These are phyloP conservation scores for Acanthamoeba pearcei DNA, from an alignment of 208 protist species.

Conservation along the genomic window DNA sequence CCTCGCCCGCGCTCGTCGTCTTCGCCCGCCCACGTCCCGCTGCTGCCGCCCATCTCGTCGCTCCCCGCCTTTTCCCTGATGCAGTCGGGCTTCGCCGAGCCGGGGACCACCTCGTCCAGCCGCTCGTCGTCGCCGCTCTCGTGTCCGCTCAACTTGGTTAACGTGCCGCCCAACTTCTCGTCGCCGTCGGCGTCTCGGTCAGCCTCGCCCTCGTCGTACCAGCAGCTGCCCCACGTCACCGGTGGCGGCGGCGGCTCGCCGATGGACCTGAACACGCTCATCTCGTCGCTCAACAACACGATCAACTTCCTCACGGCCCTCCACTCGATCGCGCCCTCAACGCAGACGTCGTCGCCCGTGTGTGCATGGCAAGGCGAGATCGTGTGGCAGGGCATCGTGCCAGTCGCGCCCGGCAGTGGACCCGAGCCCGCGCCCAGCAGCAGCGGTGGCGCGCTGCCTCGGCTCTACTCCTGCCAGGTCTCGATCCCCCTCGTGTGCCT, in stretches of 20 bases:
- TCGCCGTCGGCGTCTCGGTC: background rate
- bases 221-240: no score
- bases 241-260: background rate
- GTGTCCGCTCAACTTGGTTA: background rate
- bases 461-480: background rate
- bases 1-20: background rate
- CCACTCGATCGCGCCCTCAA: background rate
- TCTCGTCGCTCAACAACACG: background rate
- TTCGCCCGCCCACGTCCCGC: background rate
- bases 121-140: background rate
- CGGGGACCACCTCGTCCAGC: background rate
- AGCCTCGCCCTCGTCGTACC: background rate
- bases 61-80: background rate
- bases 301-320: constrained; percentile 8
- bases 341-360: background rate
- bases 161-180: constrained; percentile 10
- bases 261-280: constrained; percentile 1
- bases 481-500: background rate
- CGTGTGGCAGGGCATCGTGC: constrained; percentile 5
- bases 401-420: background rate
- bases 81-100: background rate
- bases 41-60: background rate
- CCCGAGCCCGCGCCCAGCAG: background rate
- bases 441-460: background rate
- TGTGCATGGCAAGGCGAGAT: constrained; percentile 21